Base-by-base conservation (phyloP, 805 yeast genomes). In the Candida yuanshanica region DNA sequence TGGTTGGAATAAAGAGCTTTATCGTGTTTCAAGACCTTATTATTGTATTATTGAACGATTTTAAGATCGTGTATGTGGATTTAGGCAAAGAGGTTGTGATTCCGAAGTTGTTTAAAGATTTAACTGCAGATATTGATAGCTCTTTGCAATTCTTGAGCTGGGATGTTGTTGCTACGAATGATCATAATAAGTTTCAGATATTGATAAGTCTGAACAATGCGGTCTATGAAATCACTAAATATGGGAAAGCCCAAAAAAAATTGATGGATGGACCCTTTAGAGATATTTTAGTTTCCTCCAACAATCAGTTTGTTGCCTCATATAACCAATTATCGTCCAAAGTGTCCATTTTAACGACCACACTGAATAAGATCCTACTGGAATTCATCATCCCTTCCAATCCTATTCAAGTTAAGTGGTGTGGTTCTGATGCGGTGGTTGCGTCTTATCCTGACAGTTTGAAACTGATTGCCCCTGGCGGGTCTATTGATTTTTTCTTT, bases 401-500 rank as follows among this genome's bases (percentile, higher is more conserved):
- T 0, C 79, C 83, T 0, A 59, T 53, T 33, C 70, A 72, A 44
- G 63, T 85, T 16, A 71, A 70, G 43, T 93, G 97, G 98, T 83
- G 96, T 56, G 87, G 91, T 0, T 78, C 81, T 49, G 95, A 88
- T 60, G 87, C 93, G 0, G 78, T 90, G 1, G 79, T 81, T 0
- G 63, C 77, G n/a, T 65, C 77, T 1, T 63, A 62, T 45, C 65
- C 72, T 3, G 91, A 83, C 49, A 88, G 83, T 39, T 52, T 88
- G 21, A 73, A 74, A 45, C 56, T 90, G 13, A 69, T 82, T 26
- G 95, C 95, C 0, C 91, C 95, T 0, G 75, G 78, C 10, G 79
- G 74, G 47, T 36, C 50, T 45, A 57, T 81, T 38, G 75, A 74
- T 37, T 81, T 74, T 61, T 82, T 69, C 49, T 72, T 68, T 10